phyloP scores from a whole-genome alignment of 805 yeast species.

The Wickerhamiella occidentalis region DNA sequence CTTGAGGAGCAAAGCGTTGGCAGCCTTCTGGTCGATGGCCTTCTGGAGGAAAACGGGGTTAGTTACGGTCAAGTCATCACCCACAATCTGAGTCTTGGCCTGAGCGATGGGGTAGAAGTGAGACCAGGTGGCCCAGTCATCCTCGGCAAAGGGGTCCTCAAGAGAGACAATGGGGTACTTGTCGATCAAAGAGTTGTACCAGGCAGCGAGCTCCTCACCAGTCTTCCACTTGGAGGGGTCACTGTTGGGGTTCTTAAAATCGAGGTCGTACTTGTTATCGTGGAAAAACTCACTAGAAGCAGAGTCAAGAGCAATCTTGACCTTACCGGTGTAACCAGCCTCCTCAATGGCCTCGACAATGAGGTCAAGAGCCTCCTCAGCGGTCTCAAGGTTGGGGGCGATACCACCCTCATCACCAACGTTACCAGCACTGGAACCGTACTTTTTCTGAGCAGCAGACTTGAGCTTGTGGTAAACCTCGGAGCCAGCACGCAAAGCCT shows the following conservation, averaged over 20 bases:
- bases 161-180: constrained; percentile 96
- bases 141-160: constrained; percentile 99
- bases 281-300: constrained; percentile 97
- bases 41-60: constrained; percentile 86
- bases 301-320: constrained; percentile 86
- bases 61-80: constrained; percentile 97
- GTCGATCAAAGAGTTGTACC: constrained; percentile 66
- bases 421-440: constrained; percentile 98
- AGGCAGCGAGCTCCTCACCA: constrained; percentile 73
- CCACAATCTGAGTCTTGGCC: constrained; percentile 74
- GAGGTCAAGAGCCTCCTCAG: constrained; percentile 95
- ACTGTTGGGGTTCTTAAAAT: constrained; percentile 94
- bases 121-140: constrained; percentile 98
- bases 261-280: constrained; percentile 94
- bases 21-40: constrained; percentile 94
- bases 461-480: constrained; percentile 97
- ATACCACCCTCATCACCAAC: constrained; percentile 99
- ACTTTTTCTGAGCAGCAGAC: constrained; percentile 81
- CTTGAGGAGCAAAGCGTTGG: constrained; percentile 88
- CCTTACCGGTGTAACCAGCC: constrained; percentile 93
- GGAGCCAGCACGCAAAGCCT: constrained; percentile 92
- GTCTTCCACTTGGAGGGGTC: constrained; percentile 84
- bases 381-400: constrained; percentile 93
- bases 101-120: constrained; percentile 51
- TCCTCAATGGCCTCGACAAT: constrained; percentile 76